These are phyloP conservation scores for Cyclotella cryptica DNA, from an alignment of 108 stramenopile genomes.

Conservation along the genomic window DNA sequence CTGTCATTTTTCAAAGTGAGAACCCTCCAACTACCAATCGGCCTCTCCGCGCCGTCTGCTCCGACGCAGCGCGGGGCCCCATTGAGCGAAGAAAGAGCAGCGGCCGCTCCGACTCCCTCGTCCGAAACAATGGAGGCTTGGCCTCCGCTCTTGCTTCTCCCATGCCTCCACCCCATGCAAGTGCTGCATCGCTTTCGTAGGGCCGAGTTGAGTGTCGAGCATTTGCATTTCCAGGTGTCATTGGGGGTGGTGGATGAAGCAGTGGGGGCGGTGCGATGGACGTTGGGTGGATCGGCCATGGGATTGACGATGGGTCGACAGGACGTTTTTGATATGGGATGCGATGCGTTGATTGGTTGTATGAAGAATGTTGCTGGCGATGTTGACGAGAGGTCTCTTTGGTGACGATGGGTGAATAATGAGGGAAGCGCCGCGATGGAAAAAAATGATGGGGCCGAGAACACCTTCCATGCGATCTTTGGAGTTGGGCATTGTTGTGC, in stretches of 20 bases:
- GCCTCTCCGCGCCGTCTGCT: background rate
- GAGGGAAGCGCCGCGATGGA: too few relatives aligned
- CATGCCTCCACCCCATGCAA: background rate
- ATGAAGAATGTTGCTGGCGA: too few relatives aligned
- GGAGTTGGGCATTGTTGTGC: too few relatives aligned
- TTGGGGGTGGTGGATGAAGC: background rate
- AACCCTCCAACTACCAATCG: background rate
- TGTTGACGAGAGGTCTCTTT: too few relatives aligned
- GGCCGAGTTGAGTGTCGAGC: background rate
- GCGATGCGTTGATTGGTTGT: too few relatives aligned
- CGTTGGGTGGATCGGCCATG: too few relatives aligned
- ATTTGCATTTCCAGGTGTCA: constrained; percentile 2
- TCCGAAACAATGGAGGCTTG: background rate
- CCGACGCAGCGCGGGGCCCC: background rate
- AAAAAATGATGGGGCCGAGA: too few relatives aligned
- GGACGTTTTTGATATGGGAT: too few relatives aligned
- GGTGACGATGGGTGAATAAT: too few relatives aligned
- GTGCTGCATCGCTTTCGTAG: background rate
- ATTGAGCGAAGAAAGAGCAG: background rate
- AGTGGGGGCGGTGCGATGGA: background rate
- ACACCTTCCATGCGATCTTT: too few relatives aligned
- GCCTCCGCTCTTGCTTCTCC: too few relatives aligned
- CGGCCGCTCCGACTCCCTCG: background rate
- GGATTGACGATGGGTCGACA: too few relatives aligned
- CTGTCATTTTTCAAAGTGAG: background rate